These are phyloP conservation scores for Pyricularia pennisetigena DNA, from an alignment of 2,329 filamentous ascomycete genomes.

Conservation along the genomic window DNA sequence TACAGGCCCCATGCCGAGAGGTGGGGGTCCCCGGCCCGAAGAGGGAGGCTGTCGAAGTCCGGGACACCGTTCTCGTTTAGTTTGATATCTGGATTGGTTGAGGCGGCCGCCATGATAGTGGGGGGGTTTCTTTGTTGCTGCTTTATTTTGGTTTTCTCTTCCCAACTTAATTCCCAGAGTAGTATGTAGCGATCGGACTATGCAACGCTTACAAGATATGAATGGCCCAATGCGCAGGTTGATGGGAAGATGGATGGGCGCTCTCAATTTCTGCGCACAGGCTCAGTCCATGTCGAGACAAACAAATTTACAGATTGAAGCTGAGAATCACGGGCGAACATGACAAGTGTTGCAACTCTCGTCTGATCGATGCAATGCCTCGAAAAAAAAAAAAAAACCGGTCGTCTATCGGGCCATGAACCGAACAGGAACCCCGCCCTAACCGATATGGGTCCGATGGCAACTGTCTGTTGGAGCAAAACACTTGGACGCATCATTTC, in stretches of 20 bases:
- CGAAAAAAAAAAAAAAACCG: too few relatives aligned
- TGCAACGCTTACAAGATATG: background rate
- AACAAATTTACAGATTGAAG: background rate
- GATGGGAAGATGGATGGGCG: too few relatives aligned
- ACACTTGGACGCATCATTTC: background rate
- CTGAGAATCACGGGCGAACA: background rate
- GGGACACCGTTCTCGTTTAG: slow-evolving; percentile 5
- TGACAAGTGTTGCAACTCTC: background rate
- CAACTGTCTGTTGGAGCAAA: background rate
- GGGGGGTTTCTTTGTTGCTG: background rate
- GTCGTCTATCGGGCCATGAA: background rate
- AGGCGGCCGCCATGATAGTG: slow-evolving; percentile 1
- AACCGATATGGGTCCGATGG: background rate
- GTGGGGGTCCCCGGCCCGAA: slow-evolving; percentile 8
- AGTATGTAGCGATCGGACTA: background rate
- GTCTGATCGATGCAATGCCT: background rate
- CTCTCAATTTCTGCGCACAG: too few relatives aligned
- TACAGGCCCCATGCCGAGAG: slow-evolving; percentile 37
- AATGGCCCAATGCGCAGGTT: too few relatives aligned
- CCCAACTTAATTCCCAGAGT: too few relatives aligned
- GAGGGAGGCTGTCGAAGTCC: slow-evolving; percentile 8
- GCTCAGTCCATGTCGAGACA: background rate
- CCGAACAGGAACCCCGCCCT: background rate
- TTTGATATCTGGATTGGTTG: background rate
- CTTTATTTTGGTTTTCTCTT: background rate